Evolutionary conservation across 257 asterid species (phyloP).

Genomic region (Asclepias syriaca): DNA sequence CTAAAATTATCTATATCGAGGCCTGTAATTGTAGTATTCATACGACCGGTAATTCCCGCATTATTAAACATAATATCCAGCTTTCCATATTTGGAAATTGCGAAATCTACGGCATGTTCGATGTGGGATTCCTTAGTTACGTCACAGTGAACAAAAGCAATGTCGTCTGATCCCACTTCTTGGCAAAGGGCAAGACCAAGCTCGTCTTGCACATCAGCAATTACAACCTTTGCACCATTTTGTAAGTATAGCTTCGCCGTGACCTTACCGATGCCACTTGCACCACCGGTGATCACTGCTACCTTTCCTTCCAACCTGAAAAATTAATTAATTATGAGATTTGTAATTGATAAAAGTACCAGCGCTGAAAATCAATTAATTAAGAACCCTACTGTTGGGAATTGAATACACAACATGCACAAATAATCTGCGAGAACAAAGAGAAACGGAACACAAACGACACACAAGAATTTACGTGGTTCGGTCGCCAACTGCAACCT

Average conservation of each 20-base stretch:
- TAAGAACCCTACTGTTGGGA: no score
- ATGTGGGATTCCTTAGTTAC: slow-evolving; percentile 2
- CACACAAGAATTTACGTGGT: no score
- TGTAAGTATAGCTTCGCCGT: slow-evolving; percentile 2
- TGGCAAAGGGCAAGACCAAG: slow-evolving; percentile 1
- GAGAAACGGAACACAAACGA: no score
- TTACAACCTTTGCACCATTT: slow-evolving; percentile 9
- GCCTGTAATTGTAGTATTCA: no score
- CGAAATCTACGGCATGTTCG: neutral
- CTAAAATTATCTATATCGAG: no score
- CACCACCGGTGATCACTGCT: slow-evolving; percentile 8
- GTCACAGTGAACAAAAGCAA: slow-evolving; percentile 6
- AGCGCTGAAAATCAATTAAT: no score
- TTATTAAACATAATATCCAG: slow-evolving; percentile 15
- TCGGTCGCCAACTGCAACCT: no score
- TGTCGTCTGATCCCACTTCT: neutral
- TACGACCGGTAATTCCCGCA: neutral
- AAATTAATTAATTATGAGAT: no score
- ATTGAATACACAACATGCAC: no score
- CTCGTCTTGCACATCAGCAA: slow-evolving; percentile 5
- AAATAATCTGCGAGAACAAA: no score
- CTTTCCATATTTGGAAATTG: slow-evolving; percentile 9
- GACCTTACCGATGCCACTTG: slow-evolving; percentile 3
- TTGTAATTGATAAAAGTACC: no score
- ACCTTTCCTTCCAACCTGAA: slow-evolving; percentile 11